phyloP scores from a whole-genome alignment of 192 early-diverging fungal species.

The Umbelopsis ramanniana region DNA sequence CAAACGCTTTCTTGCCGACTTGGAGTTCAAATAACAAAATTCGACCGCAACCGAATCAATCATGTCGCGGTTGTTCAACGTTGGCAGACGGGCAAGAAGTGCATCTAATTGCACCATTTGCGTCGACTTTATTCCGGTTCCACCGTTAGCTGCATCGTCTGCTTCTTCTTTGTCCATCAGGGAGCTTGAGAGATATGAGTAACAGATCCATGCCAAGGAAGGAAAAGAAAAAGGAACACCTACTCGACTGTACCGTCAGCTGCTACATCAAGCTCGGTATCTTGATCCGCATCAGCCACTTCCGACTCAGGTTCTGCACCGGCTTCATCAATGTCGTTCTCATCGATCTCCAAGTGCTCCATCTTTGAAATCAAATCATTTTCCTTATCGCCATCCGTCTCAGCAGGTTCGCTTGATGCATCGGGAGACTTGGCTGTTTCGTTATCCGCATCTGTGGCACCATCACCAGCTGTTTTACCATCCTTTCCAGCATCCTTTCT shows the following conservation, averaged over 20 bases:
- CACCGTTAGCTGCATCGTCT: constrained; percentile 40
- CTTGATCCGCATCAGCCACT: constrained; percentile 36
- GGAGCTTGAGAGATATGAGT: no score
- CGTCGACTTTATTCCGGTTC: constrained; percentile 21
- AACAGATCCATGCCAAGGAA: not conserved
- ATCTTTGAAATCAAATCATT: constrained; percentile 16
- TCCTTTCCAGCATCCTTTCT: constrained; percentile 40
- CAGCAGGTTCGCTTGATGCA: constrained; percentile 14
- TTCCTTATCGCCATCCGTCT: constrained; percentile 24
- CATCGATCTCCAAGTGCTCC: constrained; percentile 28
- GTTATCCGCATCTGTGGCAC: constrained; percentile 10
- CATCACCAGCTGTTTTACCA: constrained; percentile 39
- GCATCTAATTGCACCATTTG: constrained; percentile 62
- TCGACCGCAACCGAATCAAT: constrained; percentile 91
- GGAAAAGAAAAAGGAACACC: not conserved
- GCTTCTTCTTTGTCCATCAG: constrained; percentile 34
- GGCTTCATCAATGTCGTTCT: constrained; percentile 21
- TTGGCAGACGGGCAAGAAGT: constrained; percentile 74
- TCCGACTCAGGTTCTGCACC: constrained; percentile 30
- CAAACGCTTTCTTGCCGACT: constrained; percentile 74
- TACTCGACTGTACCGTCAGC: constrained; percentile 37
- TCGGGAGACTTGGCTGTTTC: constrained; percentile 13
- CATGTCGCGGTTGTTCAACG: constrained; percentile 77
- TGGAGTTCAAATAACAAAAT: constrained; percentile 92
- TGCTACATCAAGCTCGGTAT: constrained; percentile 35